These are phyloP conservation scores for Beverwykella pulmonaria DNA, from an alignment of 495 filamentous ascomycete genomes.

Conservation along the genomic window DNA sequence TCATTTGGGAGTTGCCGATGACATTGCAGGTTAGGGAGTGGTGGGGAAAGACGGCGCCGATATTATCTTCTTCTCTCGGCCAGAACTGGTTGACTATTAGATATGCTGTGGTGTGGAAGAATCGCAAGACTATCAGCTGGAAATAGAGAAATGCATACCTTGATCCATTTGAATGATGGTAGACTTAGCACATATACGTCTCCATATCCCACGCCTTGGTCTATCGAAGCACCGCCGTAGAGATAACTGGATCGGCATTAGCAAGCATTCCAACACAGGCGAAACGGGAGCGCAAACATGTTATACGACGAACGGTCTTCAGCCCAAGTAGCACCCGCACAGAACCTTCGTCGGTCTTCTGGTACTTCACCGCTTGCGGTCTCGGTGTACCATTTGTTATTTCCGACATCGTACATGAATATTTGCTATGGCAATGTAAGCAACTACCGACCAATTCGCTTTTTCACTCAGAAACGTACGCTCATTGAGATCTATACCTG, in stretches of 20 bases:
- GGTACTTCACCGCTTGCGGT: conserved; percentile 54
- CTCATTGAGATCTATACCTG: conserved; percentile 6
- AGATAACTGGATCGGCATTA: conserved; percentile 49
- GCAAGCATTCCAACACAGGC: not conserved
- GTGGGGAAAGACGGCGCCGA: conserved; percentile 46
- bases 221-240: conserved; percentile 53
- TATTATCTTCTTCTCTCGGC: conserved; percentile 29
- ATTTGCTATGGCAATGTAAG: conserved; percentile 42
- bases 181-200: conserved; percentile 62
- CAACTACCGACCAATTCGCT: conserved; percentile 27
- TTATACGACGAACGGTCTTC: conserved; percentile 57
- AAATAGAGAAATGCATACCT: conserved; percentile 38
- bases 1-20: conserved; percentile 49
- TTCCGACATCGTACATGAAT: conserved; percentile 57
- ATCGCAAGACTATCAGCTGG: no score
- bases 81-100: conserved; percentile 13
- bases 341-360: conserved; percentile 53
- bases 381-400: conserved; percentile 56
- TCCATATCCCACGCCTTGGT: conserved; percentile 51
- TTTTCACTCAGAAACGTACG: not conserved
- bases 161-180: conserved; percentile 58
- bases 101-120: not conserved
- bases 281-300: conserved; percentile 47
- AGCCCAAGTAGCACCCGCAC: conserved; percentile 55
- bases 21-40: conserved; percentile 56